Evolutionary conservation across 2,329 filamentous ascomycete genomes (phyloP).

Genomic region (Hirsutella rhossiliensis): DNA sequence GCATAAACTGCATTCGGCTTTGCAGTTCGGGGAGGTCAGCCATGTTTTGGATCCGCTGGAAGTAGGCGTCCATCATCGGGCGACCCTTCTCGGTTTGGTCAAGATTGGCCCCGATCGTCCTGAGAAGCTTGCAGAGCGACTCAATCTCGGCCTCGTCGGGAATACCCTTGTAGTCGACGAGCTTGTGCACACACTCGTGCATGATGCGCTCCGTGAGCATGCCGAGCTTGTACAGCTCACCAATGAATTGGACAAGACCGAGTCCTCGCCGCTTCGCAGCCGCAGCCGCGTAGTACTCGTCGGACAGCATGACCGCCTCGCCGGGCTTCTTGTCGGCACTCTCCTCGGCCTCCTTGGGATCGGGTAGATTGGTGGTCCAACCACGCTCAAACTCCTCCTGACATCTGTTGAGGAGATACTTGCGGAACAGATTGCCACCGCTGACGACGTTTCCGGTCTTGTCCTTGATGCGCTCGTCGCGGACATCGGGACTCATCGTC

Average conservation of each 20-base stretch:
- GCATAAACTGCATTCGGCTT: constrained; percentile 90
- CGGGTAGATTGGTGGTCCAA: constrained; percentile 82
- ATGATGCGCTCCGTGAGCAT: constrained; percentile 99
- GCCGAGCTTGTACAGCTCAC: constrained; percentile 94
- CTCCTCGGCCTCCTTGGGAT: constrained; percentile 52
- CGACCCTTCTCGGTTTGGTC: constrained; percentile 73
- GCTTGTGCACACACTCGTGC: constrained; percentile 96
- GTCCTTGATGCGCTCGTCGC: constrained; percentile 89
- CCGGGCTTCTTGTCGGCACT: constrained; percentile 37
- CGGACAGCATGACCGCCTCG: constrained; percentile 76
- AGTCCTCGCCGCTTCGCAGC: constrained; percentile 94
- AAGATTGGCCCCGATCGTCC: constrained; percentile 82
- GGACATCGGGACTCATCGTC: constrained; percentile 88
- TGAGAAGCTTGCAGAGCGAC: constrained; percentile 83
- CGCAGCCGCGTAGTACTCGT: constrained; percentile 91
- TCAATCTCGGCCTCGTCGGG: constrained; percentile 96
- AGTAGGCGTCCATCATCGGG: constrained; percentile 87
- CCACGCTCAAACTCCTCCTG: constrained; percentile 98
- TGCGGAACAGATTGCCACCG: constrained; percentile 90
- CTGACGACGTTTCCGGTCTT: constrained; percentile 79
- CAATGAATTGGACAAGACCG: constrained; percentile 97
- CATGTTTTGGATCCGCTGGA: constrained; percentile 74
- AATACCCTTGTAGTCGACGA: constrained; percentile 86
- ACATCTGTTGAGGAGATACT: constrained; percentile 96
- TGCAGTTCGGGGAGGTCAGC: constrained; percentile 68